These are phyloP conservation scores for Jackrogersella multiformis DNA, from an alignment of 495 filamentous ascomycete genomes.

Conservation along the genomic window DNA sequence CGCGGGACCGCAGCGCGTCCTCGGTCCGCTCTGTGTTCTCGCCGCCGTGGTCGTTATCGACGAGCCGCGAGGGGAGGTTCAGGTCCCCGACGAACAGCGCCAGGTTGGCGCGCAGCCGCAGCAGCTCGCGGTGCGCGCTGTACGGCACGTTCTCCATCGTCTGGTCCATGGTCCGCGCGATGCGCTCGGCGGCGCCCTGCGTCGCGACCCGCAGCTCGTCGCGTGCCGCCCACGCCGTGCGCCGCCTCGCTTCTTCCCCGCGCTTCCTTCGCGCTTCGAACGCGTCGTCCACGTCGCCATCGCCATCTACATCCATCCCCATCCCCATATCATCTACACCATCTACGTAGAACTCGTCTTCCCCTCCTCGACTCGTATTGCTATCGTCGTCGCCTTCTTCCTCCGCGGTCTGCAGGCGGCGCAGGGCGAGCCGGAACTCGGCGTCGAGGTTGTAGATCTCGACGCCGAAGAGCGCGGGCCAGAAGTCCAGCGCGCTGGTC, in stretches of 20 bases:
- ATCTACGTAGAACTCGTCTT: background rate
- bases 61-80: constrained; percentile 42
- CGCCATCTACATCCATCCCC: background rate
- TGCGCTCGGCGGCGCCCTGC: constrained; percentile 49
- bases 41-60: background rate
- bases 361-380: constrained; percentile 1
- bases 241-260: constrained; percentile 29
- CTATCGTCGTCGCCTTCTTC: constrained; percentile 18
- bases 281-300: constrained; percentile 14
- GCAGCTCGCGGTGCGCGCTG: constrained; percentile 64
- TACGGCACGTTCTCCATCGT: constrained; percentile 71
- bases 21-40: background rate
- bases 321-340: background rate
- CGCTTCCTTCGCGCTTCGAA: constrained; percentile 3
- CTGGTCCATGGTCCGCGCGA: constrained; percentile 71
- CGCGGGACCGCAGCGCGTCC: constrained; percentile 21
- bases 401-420: constrained; percentile 13
- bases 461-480: constrained; percentile 50
- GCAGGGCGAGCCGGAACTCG: constrained; percentile 35
- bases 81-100: constrained; percentile 75
- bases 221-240: constrained; percentile 10
- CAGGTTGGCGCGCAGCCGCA: constrained; percentile 72
- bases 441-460: constrained; percentile 52
- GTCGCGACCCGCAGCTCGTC: constrained; percentile 43
- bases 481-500: constrained; percentile 53